These are phyloP conservation scores for Pseudocercospora pini-densiflorae DNA, from an alignment of 2,329 filamentous ascomycete species.

Conservation along the genomic window DNA sequence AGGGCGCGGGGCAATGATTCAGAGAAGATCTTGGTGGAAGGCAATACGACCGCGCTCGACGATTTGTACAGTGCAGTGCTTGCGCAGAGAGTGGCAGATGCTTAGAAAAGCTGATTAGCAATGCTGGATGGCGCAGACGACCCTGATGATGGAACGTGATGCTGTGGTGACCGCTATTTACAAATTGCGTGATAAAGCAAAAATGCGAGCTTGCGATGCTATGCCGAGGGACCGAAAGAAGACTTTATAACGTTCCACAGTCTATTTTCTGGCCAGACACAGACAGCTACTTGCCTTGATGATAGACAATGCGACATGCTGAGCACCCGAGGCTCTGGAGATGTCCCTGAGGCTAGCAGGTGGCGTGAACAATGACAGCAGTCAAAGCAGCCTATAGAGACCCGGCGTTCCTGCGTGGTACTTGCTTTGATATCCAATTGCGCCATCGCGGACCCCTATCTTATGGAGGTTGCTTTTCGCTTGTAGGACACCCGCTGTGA, in stretches of 20 bases:
- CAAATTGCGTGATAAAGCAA: conserved; percentile 8
- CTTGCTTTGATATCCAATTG: background rate
- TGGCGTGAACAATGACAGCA: background rate
- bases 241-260: background rate
- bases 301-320: background rate
- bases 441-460: background rate
- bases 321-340: background rate
- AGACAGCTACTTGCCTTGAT: background rate
- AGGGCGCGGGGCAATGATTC: background rate
- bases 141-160: background rate
- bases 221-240: background rate
- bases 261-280: background rate
- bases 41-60: background rate
- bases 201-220: background rate
- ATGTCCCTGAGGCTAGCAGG: background rate
- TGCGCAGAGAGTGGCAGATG: background rate
- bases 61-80: background rate
- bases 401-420: conserved; percentile 4
- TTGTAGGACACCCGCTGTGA: background rate
- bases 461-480: background rate
- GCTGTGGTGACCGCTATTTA: background rate
- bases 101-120: background rate
- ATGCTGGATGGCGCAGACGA: background rate
- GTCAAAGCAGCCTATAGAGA: conserved; percentile 11
- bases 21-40: background rate